phyloP scores from a whole-genome alignment of 2,329 filamentous ascomycete genomes.

The Pestalotiopsis sp. region DNA sequence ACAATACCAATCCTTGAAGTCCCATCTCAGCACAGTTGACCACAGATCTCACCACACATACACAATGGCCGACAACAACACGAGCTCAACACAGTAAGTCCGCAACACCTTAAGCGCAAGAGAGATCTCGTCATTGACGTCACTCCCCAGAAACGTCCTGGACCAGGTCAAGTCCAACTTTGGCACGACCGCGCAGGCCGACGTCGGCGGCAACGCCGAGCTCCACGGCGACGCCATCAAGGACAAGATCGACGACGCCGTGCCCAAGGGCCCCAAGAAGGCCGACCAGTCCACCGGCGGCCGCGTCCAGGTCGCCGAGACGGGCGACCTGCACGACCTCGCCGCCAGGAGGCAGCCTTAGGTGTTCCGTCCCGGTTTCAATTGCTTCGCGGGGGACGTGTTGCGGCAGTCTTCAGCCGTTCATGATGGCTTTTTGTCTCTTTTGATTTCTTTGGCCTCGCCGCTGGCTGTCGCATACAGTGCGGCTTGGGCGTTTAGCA shows the following conservation, averaged over 20 bases:
- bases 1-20: not conserved
- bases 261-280: conserved; percentile 29
- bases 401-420: not conserved
- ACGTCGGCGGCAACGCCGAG: conserved; percentile 20
- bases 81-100: not conserved
- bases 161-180: conserved; percentile 22
- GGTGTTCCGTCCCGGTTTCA: not conserved
- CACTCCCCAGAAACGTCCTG: conserved; percentile 22
- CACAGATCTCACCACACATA: not conserved
- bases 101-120: no score
- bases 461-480: no score
- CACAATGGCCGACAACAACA: not conserved
- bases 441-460: no score
- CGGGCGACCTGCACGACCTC: conserved; percentile 30
- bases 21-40: not conserved
- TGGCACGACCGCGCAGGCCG: conserved; percentile 19
- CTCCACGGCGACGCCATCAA: conserved; percentile 25
- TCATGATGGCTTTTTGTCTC: no score
- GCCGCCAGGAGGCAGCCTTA: conserved; percentile 23
- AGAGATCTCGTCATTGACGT: not conserved
- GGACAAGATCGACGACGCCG: conserved; percentile 31
- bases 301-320: conserved; percentile 32
- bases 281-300: conserved; percentile 28
- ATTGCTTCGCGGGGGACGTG: not conserved
- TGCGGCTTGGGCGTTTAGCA: not conserved